Evolutionary conservation across 306 rosid species (phyloP), one percentile per base, ranked within the genome.

Genomic region (Vigna mungo): DNA sequence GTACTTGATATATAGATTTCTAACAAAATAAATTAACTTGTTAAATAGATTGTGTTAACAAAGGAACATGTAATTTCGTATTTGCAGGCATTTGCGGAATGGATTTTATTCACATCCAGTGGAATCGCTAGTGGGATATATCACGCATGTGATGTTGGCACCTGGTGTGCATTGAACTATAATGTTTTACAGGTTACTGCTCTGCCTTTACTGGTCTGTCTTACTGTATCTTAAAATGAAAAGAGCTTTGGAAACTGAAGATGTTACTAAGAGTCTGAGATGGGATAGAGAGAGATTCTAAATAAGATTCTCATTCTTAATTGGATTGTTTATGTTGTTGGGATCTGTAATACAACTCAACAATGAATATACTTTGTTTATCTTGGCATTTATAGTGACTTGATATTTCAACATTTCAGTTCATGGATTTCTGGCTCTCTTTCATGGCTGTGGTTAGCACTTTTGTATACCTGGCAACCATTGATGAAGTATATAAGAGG

Each of bases 351-450:
- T 70, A 20, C 48, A 71, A 39, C 2, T 18, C 51, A 49, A 37
- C 37, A 34, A 41, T 58, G 68, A 56, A 18, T 21, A 34, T 41
- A 67, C n/a, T 56, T 56, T 44, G 7, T 78, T 53, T 48, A 46
- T 62, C 56, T 74, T 18, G 30, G 47, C 66, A 78, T 46, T 78
- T 48, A 69, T 54, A 4, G n/a, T 56, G 70, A 59, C 55, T 62
- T 76, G 7, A 70, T 16, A 21, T 75, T 54, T 80, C 71, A 59
- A 71, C 74, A 74, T 88, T 88, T 87, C 91, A 96, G 99, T 91
- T 96, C 86, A 78, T 96, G 97, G 99, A 96, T 86, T 89, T 96
- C 78, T 96, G 99, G 99, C 94, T 96, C 66, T 96, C 98, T 81
- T 96, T 96, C 89, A 86, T 96, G 99, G 99, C 99, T 25, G 91